Base-by-base conservation (phyloP, 2,329 filamentous ascomycete species). In the Colletotrichum sojae region DNA sequence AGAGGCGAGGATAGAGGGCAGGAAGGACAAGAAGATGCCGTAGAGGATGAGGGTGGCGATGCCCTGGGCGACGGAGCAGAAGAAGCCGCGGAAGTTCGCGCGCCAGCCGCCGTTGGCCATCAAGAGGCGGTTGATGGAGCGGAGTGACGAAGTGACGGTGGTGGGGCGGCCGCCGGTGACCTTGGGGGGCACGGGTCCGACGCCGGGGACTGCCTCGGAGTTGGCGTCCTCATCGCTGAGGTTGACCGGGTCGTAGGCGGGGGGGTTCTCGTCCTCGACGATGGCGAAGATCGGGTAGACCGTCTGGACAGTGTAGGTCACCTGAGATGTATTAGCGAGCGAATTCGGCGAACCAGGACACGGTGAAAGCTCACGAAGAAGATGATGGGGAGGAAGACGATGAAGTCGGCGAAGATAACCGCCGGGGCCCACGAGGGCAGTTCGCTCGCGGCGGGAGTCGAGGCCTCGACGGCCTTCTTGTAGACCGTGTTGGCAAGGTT, bases 71-170 rank as follows among this genome's bases (percentile, higher is more conserved):
- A 89, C 10, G 60, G 78, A 78, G 76, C 85, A 88, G 66, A 82
- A 77, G 45, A 94, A 76, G 64, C 94, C 94, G 71, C 93, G 91
- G 86, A 94, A 92, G 75, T 88, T 85, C 67, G 91, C 87, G 68
- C 83, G 83, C 80, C 86, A 87, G 71, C 94, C 93, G 69, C 86
- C 90, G 72, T 89, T 82, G 54, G 87, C 82, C 72, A 84, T 84
- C 52, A 98, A 85, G 70, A 87, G 81, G 48, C 84, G 83, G 78
- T 83, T 79, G 67, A 83, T 86, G 74, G 82, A 80, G 73, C 85
- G 84, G 74, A 89, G 75, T 60, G 84, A 88, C 31, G 84, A 81
- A 20, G 85, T 88, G 73, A 87, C 78, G 71, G 83, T 82, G 69
- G 76, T 78, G 58, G 77, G 49, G 69, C 79, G 74, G 73, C 69